Evolutionary conservation across 106 monocot species (phyloP), one percentile per base, ranked within the genome.

Genomic region (Apostasia shenzhenica): DNA sequence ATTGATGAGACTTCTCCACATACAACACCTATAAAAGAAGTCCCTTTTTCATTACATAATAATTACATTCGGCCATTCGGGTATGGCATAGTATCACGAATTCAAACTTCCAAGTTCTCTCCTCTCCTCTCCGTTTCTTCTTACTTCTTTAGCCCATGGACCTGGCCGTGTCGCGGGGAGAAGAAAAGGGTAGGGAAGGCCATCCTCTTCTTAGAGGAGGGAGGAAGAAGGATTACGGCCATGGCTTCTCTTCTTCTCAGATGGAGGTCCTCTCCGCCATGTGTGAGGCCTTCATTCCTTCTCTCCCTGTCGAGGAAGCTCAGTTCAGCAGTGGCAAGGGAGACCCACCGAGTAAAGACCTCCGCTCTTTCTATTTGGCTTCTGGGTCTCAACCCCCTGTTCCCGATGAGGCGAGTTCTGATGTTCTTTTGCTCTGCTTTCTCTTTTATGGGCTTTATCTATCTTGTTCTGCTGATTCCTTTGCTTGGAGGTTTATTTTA

Each of bases 131-230:
- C 26, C 26, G 26, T 26, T 26, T 26, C 26, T 26, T 26, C 26
- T 26, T 26, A 26, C 26, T 26, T 26, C 26, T 26, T 26, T 26
- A 26, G 26, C 26, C 26, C 26, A 26, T 26, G 26, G 26, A 26
- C 26, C 26, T 26, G 26, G 26, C 26, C 26, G 26, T 26, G 26
- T 26, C 26, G 26, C 26, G 26, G 65, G 48, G 7, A 65, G 65
- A 14, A 65, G 48, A 66, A 72, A 45, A 41, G 58, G 45, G 52
- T 5, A 62, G 63, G 12, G 78, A 79, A 6, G 89, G 81, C 5
- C 93, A 93, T 61, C 89, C 89, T 13, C 71, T 89, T 60, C 76
- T 94, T 13, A 74, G 76, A 50, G 83, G 86, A 67, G 75, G 77
- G 45, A 49, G 46, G 56, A 74, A 50, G 63, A 63, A 50, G 14